Conservation (phyloP, 352 stramenopile genomes). For the Phytophthora foliorum region DNA sequence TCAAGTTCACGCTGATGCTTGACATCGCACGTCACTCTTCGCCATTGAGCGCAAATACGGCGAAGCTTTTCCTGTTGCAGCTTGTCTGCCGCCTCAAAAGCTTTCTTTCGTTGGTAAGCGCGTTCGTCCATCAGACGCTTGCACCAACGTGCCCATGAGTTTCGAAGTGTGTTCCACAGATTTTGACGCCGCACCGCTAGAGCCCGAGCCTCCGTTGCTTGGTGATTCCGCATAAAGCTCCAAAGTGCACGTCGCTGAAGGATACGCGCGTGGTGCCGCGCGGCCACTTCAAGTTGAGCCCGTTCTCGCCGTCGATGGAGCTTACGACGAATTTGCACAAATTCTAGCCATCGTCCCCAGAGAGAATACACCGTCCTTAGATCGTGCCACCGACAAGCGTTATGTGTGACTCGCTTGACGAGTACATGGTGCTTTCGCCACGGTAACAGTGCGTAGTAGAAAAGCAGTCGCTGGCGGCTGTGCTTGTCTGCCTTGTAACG, state of each 20-base stretch:
- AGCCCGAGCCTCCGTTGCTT: conserved; percentile 25
- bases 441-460: conserved; percentile 58
- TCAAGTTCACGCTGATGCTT: conserved; percentile 41
- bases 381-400: conserved; percentile 53
- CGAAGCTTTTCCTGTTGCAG: conserved; percentile 31
- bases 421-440: conserved; percentile 46
- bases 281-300: conserved; percentile 31
- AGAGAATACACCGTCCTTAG: conserved; percentile 47
- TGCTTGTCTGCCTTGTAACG: conserved; percentile 36
- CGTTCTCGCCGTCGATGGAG: conserved; percentile 36
- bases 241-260: conserved; percentile 29
- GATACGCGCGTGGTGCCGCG: conserved; percentile 22
- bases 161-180: conserved; percentile 44
- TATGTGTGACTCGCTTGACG: conserved; percentile 39
- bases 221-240: conserved; percentile 25
- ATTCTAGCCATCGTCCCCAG: conserved; percentile 56
- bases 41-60: conserved; percentile 46
- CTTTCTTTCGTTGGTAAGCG: conserved; percentile 19
- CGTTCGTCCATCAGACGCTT: conserved; percentile 17
- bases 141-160: conserved; percentile 42
- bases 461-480: conserved; percentile 52
- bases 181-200: conserved; percentile 44
- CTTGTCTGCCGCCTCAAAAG: conserved; percentile 8
- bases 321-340: conserved; percentile 33
- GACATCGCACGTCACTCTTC: conserved; percentile 27